Conservation (phyloP, 2,329 filamentous ascomycete species). For the Nothomitra cinnamomea region DNA sequence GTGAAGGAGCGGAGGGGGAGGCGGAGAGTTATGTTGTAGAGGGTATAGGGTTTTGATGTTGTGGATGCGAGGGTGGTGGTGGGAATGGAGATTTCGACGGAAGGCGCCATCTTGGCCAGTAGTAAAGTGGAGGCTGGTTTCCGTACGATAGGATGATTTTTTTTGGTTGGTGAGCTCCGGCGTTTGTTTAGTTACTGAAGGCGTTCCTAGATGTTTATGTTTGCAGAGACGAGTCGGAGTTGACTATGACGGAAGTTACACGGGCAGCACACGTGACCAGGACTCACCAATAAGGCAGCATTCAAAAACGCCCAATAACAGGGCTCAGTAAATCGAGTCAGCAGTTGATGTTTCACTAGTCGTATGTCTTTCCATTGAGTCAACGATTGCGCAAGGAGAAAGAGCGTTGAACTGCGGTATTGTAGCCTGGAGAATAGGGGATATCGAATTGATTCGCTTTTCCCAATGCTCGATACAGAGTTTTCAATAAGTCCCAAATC, state of each 20-base stretch:
- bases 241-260: too few species aligned
- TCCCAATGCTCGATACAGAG: background rate
- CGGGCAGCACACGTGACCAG: too few species aligned
- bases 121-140: background rate
- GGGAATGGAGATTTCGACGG: conserved; percentile 49
- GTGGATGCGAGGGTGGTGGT: conserved; percentile 30
- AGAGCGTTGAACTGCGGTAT: too few species aligned
- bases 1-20: conserved; percentile 61
- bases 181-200: too few species aligned
- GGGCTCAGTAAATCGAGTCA: too few species aligned
- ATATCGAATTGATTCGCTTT: background rate
- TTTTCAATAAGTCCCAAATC: background rate
- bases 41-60: conserved; percentile 50
- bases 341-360: too few species aligned
- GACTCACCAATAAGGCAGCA: too few species aligned
- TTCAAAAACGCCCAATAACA: too few species aligned
- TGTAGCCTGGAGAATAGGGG: too few species aligned
- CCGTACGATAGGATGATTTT: background rate
- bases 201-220: too few species aligned
- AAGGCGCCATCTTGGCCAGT: conserved; percentile 38
- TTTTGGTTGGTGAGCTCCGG: background rate
- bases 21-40: conserved; percentile 63
- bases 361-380: too few species aligned
- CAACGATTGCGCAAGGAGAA: background rate
- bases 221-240: too few species aligned